Conservation (phyloP, 2,329 filamentous ascomycete species). For the Fusarium transvaalense region DNA sequence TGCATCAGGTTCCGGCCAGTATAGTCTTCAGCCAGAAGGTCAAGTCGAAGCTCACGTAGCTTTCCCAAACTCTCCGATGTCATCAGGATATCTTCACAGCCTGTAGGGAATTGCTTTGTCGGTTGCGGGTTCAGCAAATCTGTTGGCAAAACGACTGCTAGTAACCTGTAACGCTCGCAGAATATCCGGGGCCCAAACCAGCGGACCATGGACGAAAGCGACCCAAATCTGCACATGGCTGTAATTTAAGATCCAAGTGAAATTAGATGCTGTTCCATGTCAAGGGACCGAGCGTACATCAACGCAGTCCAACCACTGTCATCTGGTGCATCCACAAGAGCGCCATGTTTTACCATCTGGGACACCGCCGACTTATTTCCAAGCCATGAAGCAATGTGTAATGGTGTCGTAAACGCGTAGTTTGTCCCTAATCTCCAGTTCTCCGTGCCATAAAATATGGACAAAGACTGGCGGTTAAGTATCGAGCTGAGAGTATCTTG, state of each 20-base stretch:
- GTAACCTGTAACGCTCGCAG: not conserved
- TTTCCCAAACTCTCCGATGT: not conserved
- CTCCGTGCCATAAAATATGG: not conserved
- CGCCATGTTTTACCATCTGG: not conserved
- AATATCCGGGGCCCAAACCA: not conserved
- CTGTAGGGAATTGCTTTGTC: not conserved
- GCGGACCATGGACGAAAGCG: not conserved
- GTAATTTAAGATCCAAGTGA: not conserved
- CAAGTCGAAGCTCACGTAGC: not conserved
- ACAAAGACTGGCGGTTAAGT: not conserved
- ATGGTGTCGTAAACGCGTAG: not conserved
- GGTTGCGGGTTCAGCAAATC: not conserved
- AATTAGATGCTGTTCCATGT: not conserved
- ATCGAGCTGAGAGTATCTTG: not conserved
- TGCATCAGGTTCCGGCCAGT: not conserved
- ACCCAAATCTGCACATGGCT: not conserved
- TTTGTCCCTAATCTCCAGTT: not conserved
- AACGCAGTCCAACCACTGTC: not conserved
- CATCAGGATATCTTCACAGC: not conserved
- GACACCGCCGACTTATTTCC: not conserved
- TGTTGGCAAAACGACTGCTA: not conserved
- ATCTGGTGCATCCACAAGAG: not conserved
- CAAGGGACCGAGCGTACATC: not conserved
- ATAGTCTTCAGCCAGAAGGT: not conserved
- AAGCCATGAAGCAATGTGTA: not conserved